phyloP scores from a whole-genome alignment of 768 basidiomycete genomes.

The Coprinellus aureogranulatus region DNA sequence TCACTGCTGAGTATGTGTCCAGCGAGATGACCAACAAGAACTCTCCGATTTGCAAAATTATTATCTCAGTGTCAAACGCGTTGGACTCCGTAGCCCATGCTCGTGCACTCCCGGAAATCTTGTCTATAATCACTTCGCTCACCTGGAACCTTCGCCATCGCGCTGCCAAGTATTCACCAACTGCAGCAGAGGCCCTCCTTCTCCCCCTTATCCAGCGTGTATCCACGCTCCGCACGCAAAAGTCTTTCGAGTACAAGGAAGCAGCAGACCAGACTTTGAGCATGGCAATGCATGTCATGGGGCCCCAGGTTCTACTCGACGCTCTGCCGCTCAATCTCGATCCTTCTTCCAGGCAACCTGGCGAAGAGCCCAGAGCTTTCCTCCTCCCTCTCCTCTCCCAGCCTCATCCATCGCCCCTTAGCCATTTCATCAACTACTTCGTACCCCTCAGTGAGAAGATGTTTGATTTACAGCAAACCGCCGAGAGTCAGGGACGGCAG shows the following conservation, averaged over 20 bases:
- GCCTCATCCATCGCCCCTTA: conserved; percentile 75
- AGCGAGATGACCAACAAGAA: conserved; percentile 50
- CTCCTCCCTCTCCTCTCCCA: conserved; percentile 84
- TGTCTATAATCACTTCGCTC: conserved; percentile 71
- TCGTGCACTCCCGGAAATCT: conserved; percentile 72
- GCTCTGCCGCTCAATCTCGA: conserved; percentile 85
- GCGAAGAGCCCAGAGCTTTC: conserved; percentile 84
- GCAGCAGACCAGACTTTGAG: conserved; percentile 77
- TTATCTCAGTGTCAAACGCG: conserved; percentile 63
- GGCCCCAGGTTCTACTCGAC: conserved; percentile 74
- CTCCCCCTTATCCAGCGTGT: conserved; percentile 67
- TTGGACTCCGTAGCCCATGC: conserved; percentile 74
- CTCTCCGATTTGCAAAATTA: conserved; percentile 59
- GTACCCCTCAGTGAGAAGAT: conserved; percentile 91
- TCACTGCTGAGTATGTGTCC: conserved; percentile 61
- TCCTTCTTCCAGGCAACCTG: conserved; percentile 71
- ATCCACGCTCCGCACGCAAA: conserved; percentile 70
- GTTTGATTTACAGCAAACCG: conserved; percentile 83
- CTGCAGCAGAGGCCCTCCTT: conserved; percentile 70
- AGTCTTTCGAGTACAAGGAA: conserved; percentile 89
- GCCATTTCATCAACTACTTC: conserved; percentile 87
- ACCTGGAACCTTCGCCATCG: conserved; percentile 60
- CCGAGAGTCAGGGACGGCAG: conserved; percentile 66
- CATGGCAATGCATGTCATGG: conserved; percentile 79
- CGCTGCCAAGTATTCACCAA: conserved; percentile 34